Evolutionary conservation across 2,329 filamentous ascomycete genomes (phyloP).

Genomic region (Huntiella bhutanensis): DNA sequence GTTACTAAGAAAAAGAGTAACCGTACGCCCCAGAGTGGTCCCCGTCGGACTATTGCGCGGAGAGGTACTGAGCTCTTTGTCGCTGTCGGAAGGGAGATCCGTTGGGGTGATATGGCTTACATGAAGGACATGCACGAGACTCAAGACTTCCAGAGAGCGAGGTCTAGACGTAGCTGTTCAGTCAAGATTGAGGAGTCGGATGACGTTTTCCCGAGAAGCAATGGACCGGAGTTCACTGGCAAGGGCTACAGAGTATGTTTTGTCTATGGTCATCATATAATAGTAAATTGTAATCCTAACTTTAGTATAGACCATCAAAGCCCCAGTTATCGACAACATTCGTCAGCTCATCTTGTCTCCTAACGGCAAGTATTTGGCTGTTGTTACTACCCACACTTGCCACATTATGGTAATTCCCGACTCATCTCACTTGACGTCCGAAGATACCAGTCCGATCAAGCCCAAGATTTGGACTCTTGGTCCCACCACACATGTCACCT

Average conservation of each 20-base stretch:
- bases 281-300: slow-evolving; percentile 8
- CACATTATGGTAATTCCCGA: slow-evolving; percentile 78
- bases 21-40: slow-evolving; percentile 27
- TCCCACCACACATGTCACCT: slow-evolving; percentile 76
- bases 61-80: slow-evolving; percentile 78
- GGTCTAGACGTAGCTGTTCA: slow-evolving; percentile 5
- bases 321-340: slow-evolving; percentile 64
- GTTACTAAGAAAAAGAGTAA: slow-evolving; percentile 18
- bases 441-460: slow-evolving; percentile 50
- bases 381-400: slow-evolving; percentile 72
- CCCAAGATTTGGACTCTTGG: slow-evolving; percentile 82
- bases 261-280: background rate
- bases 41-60: slow-evolving; percentile 52
- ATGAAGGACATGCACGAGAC: slow-evolving; percentile 42
- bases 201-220: slow-evolving; percentile 8
- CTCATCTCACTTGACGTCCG: slow-evolving; percentile 51
- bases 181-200: slow-evolving; percentile 29
- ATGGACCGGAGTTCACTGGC: slow-evolving; percentile 15
- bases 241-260: slow-evolving; percentile 16
- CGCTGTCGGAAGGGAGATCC: slow-evolving; percentile 71
- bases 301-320: slow-evolving; percentile 48
- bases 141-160: slow-evolving; percentile 12
- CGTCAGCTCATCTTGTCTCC: slow-evolving; percentile 73
- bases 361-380: slow-evolving; percentile 60
- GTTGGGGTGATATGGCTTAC: slow-evolving; percentile 71